phyloP scores from a whole-genome alignment of 805 yeast species.

The Schwanniomyces occidentalis region DNA sequence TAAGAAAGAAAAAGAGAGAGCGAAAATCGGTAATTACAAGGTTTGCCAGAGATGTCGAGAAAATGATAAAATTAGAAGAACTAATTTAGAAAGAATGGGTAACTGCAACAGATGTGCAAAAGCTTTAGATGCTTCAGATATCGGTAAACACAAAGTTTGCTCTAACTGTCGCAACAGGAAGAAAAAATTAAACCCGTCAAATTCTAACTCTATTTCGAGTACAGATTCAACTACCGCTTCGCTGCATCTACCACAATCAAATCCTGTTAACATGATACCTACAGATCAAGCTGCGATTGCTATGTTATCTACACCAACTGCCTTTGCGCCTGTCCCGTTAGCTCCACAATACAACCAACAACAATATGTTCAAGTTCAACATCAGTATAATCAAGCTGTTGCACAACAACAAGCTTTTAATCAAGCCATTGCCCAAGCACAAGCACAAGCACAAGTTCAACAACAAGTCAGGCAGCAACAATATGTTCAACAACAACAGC shows the following conservation, averaged over 20 bases:
- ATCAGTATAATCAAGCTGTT: constrained; percentile 16
- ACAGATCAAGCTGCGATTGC: constrained; percentile 10
- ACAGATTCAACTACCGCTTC: constrained; percentile 4
- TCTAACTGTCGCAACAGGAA: constrained; percentile 52
- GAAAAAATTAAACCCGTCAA: constrained; percentile 30
- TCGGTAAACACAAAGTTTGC: constrained; percentile 59
- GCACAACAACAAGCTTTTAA: constrained; percentile 22
- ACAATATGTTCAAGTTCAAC: constrained; percentile 6
- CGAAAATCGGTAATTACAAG: constrained; percentile 42
- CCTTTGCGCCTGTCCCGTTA: constrained; percentile 5
- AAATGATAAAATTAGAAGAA: constrained; percentile 58
- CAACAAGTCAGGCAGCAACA: constrained; percentile 4
- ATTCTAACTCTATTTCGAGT: constrained; percentile 3
- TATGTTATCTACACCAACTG: constrained; percentile 6
- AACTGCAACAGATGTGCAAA: constrained; percentile 65
- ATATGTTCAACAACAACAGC: constrained; percentile 8
- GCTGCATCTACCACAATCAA: constrained; percentile 3
- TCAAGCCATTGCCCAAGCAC: constrained; percentile 20
- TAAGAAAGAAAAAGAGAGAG: constrained; percentile 18
- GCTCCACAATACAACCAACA: constrained; percentile 9
- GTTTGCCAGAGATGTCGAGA: constrained; percentile 68
- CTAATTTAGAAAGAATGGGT: constrained; percentile 56
- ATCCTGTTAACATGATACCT: constrained; percentile 9
- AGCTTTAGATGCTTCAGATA: constrained; percentile 44
- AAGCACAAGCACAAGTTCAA: constrained; percentile 10